Base-by-base conservation (phyloP, 306 rosid species). In the Argentina anserina region DNA sequence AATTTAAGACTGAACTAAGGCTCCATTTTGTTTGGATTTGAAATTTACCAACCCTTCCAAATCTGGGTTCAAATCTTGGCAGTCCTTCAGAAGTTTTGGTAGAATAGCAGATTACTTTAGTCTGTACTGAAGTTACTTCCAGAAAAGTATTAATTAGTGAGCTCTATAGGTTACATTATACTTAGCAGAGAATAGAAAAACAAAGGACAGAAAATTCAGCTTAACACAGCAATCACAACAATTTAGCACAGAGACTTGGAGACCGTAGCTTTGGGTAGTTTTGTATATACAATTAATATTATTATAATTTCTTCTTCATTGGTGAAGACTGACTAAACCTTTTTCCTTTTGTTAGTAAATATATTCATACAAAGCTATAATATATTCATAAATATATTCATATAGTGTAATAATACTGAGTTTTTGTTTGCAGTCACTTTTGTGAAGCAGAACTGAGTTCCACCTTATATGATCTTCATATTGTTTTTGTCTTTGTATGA, bases 401-500 rank as follows among this genome's bases (percentile, higher is more conserved):
- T 17, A 2, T 45, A 25, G 9, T 7, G 55, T 42, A 66, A 26
- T 66, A 23, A 42, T 29, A 66, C 53, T 65, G 13, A 25, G 18
- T 2, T 65, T 23, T 17, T 42, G 23, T 33, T 29, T 33, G 17
- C 47, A 46, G 72, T 68, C 14, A 67, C 4, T n/a, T 31, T 37
- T 45, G 2, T 31, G 60, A 18, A 52, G 73, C 45, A 52, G 69
- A 55, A 78, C 40, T 11, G 9, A 70, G 67, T 69, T 31, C 45
- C 61, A 70, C 71, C 62, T 64, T 67, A 29, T 46, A 25, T 66
- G 39, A 50, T 43, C 69, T 65, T 59, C 49, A 74, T 50, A 60
- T 9, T 71, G 71, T 56, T 43, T 61, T 40, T 49, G 53, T 67
- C 74, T 72, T 71, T 18, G 49, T 81, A 63, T 40, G 68, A 67